Evolutionary conservation across 495 filamentous ascomycete species (phyloP).

Genomic region (Neurospora sp.): DNA sequence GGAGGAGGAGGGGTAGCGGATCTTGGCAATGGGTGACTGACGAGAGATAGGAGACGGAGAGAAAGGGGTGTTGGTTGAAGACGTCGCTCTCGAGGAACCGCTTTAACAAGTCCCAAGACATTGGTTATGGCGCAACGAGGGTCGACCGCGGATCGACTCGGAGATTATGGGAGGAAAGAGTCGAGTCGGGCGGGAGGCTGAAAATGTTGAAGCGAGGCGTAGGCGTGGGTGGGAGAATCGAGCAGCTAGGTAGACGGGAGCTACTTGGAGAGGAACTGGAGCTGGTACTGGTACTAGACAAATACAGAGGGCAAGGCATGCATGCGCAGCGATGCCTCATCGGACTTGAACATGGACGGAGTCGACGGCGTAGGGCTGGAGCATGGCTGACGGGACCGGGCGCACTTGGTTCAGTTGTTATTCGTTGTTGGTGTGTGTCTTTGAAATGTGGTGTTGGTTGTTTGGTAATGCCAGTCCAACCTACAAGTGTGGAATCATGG

Average conservation of each 20-base stretch:
- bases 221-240: background rate
- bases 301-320: background rate
- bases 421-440: background rate
- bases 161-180: background rate
- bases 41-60: slow-evolving; percentile 70
- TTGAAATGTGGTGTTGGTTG: background rate
- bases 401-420: background rate
- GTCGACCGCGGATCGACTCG: background rate
- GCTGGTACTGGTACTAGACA: background rate
- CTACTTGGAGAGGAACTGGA: background rate
- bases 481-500: background rate
- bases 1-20: background rate
- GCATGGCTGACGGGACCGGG: slow-evolving; percentile 10
- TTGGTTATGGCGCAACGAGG: slow-evolving; percentile 16
- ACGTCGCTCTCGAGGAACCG: slow-evolving; percentile 73
- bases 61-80: slow-evolving; percentile 72
- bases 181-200: background rate
- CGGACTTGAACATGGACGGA: slow-evolving; percentile 8
- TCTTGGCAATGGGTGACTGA: slow-evolving; percentile 30
- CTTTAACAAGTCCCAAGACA: slow-evolving; percentile 57
- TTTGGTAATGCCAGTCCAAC: background rate
- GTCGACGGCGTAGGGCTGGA: slow-evolving; percentile 5
- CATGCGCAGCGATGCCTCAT: slow-evolving; percentile 7
- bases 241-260: background rate
- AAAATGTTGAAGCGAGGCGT: background rate